Evolutionary conservation across 129 eudicot species (phyloP).

Genomic region (Flaveria brownii): DNA sequence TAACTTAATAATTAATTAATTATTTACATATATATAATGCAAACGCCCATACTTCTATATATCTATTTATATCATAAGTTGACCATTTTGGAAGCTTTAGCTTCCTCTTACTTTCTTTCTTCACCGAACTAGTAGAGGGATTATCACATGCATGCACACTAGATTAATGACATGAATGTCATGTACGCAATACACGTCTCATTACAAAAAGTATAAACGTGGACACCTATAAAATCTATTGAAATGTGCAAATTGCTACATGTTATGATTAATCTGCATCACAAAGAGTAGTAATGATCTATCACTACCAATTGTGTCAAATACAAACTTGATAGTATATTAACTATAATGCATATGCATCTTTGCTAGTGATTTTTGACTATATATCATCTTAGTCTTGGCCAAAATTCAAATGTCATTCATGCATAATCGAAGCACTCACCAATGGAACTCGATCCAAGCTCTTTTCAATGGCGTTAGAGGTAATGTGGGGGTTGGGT

Average conservation of each 20-base stretch:
- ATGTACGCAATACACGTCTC: slow-evolving; percentile 6
- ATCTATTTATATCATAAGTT: neutral
- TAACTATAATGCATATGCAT: neutral
- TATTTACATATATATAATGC: neutral
- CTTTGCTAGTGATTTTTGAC: neutral
- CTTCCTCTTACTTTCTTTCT: slow-evolving; percentile 12
- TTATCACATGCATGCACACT: slow-evolving; percentile 24
- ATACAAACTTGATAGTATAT: slow-evolving; percentile 13
- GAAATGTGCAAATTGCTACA: neutral
- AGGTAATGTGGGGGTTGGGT: neutral
- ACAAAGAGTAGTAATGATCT: neutral
- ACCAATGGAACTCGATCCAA: neutral
- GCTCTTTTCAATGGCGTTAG: neutral
- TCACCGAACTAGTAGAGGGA: slow-evolving; percentile 25
- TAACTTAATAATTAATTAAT: neutral
- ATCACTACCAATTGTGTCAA: slow-evolving; percentile 1
- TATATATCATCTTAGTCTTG: neutral
- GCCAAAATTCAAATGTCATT: neutral
- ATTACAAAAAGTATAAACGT: neutral
- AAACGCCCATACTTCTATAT: neutral
- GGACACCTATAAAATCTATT: neutral
- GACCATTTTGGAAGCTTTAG: slow-evolving; percentile 3
- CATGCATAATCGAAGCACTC: neutral
- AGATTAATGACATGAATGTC: slow-evolving; percentile 24
- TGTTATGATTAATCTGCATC: neutral